Evolutionary conservation across 331 rosid genomes (phyloP).

Genomic region (Erythrophleum ivorense): DNA sequence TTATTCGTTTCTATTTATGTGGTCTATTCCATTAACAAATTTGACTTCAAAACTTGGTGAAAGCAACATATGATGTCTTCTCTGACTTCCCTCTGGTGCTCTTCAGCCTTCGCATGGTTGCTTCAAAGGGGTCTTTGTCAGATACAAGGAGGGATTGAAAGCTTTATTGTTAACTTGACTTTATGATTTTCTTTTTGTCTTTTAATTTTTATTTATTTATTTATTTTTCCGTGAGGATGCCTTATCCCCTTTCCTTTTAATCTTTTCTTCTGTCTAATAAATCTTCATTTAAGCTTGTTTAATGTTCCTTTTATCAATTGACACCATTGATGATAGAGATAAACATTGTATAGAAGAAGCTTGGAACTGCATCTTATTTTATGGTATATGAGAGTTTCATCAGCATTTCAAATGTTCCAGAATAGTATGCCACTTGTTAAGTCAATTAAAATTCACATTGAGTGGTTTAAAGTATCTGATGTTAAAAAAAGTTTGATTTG

Average conservation of each 20-base stretch:
- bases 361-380: constrained; percentile 28
- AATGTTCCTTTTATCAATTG: neutral
- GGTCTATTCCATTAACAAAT: neutral
- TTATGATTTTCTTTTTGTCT: neutral
- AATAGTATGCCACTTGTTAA: constrained; percentile 2
- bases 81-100: neutral
- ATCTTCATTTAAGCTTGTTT: constrained; percentile 16
- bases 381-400: constrained; percentile 11
- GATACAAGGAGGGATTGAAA: neutral
- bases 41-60: constrained; percentile 15
- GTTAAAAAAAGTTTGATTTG: constrained; percentile 16
- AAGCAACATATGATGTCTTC: neutral
- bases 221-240: neutral
- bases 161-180: neutral
- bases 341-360: constrained; percentile 17
- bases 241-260: neutral
- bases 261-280: constrained; percentile 1
- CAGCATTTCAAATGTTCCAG: constrained; percentile 12
- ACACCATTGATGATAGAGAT: neutral
- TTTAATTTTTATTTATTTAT: too few relatives aligned
- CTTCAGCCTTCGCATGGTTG: neutral
- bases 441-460: constrained; percentile 8
- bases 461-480: constrained; percentile 2
- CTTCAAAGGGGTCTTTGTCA: neutral
- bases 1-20: constrained; percentile 14